Conservation (phyloP, 2,329 filamentous ascomycete genomes). For the Fusarium sp. region DNA sequence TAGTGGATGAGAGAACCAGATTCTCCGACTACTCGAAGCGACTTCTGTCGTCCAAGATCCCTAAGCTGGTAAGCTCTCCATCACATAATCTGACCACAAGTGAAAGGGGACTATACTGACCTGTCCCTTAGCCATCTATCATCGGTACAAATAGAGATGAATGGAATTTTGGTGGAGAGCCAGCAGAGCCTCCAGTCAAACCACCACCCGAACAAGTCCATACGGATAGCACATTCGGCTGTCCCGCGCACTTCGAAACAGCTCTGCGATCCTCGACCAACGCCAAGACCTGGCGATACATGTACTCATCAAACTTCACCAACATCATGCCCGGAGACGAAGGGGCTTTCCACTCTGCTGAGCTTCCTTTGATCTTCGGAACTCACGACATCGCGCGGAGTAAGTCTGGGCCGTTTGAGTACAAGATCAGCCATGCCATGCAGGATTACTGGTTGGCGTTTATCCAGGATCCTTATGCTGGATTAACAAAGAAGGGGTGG, state of each 20-base stretch:
- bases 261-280: background rate
- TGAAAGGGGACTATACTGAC: background rate
- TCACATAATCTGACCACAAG: accelerated
- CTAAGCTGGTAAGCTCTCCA: background rate
- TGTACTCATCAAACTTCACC: conserved; percentile 14
- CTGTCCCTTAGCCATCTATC: background rate
- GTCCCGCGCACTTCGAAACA: conserved; percentile 3
- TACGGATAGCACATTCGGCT: background rate
- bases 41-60: background rate
- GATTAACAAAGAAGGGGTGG: background rate
- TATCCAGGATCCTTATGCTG: background rate
- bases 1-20: background rate
- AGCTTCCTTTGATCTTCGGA: conserved; percentile 4
- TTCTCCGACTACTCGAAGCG: background rate
- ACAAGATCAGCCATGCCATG: background rate
- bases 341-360: background rate
- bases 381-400: background rate
- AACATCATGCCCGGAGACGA: conserved; percentile 8
- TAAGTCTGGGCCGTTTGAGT: background rate
- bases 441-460: conserved; percentile 6
- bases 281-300: conserved; percentile 1
- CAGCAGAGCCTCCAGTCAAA: background rate
- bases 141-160: conserved; percentile 6
- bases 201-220: background rate
- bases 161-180: background rate